Percentiles rank a stretch among this genome's conserved stretches.
Evolutionary conservation across 169 alveolate genomes (phyloP).

Genomic region (Toxoplasma gondii): DNA sequence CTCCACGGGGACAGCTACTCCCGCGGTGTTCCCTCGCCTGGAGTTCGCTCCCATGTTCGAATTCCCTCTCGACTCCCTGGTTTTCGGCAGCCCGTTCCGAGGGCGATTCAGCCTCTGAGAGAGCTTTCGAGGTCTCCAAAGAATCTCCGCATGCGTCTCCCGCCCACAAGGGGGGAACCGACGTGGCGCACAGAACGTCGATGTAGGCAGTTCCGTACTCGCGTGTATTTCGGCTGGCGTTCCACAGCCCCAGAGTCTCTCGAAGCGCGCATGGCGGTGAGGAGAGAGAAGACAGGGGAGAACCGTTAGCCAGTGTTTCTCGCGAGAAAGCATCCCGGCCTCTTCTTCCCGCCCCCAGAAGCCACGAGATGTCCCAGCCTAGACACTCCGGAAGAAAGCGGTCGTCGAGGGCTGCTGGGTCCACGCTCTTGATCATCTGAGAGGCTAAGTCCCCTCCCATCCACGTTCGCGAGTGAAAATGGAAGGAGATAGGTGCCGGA

Average conservation of each 20-base stretch:
- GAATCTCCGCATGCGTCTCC: background rate
- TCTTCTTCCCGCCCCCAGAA: background rate
- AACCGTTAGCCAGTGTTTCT: background rate
- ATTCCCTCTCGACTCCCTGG: no score
- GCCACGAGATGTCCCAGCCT: background rate
- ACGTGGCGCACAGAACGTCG: background rate
- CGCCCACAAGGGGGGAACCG: background rate
- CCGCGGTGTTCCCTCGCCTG: no score
- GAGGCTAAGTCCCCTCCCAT: background rate
- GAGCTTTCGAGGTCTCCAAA: no score
- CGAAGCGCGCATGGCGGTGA: background rate
- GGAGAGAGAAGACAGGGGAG: background rate
- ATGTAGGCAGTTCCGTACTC: background rate
- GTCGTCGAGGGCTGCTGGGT: background rate
- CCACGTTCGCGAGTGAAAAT: background rate
- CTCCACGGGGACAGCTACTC: no score
- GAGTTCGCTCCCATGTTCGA: no score
- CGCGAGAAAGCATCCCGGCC: background rate
- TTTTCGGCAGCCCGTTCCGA: no score
- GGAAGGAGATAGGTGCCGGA: background rate
- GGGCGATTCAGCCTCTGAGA: no score
- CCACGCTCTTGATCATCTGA: background rate
- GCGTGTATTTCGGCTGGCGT: background rate
- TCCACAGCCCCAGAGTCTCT: conserved; percentile 8
- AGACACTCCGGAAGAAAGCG: background rate